Base-by-base conservation (phyloP, 2,329 filamentous ascomycete genomes). In the Monosporascus ibericus region DNA sequence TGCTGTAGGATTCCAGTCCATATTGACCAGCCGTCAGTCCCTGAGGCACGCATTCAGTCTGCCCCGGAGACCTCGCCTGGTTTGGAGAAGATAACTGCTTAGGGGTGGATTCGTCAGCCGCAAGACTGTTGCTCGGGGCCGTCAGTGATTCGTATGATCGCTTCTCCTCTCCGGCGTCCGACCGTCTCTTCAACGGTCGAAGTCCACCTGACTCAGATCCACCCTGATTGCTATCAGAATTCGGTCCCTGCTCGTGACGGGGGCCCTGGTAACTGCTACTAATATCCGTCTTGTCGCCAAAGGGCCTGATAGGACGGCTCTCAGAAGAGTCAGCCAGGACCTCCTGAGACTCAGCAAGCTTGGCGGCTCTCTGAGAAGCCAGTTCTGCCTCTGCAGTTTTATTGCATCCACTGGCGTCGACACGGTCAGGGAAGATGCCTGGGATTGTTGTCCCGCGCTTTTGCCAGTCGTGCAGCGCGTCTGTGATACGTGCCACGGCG, bases 351-450 rank as follows among this genome's bases (percentile, higher is more conserved):
- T 60, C 57, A 48, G 52, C 59, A 5, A 58, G 52, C 7, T 59
- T 54, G 2, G 56, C 48, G 3, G 63, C 62, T 1, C 65, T 65
- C 11, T 65, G 60, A 1, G 67, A 65, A 22, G 72, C 69, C 5
- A 66, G 58, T 60, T 72, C 66, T 0, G 69, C 70, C 30, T 69
- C 65, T 1, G 75, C 76, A 1, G 80, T 78, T 52, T 72, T 75
- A 62, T 88, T 86, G 68, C 91, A 95, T 5, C 91, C 91, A 25
- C 86, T 88, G 9, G 87, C 85, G 70, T 96, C 90, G 14, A 96
- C 71, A 39, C 75, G 75, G 58, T 88, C 80, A 0, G 92, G 90
- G 75, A 92, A 96, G 62, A 96, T 80, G 2, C 92, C 91, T 2
- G 87, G 83, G 7, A 96, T 73, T 3, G 77, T 76, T 1, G 87